Evolutionary conservation across 2,329 filamentous ascomycete genomes (phyloP), one percentile per base, ranked within the genome.

Genomic region (Alternaria consortialis): DNA sequence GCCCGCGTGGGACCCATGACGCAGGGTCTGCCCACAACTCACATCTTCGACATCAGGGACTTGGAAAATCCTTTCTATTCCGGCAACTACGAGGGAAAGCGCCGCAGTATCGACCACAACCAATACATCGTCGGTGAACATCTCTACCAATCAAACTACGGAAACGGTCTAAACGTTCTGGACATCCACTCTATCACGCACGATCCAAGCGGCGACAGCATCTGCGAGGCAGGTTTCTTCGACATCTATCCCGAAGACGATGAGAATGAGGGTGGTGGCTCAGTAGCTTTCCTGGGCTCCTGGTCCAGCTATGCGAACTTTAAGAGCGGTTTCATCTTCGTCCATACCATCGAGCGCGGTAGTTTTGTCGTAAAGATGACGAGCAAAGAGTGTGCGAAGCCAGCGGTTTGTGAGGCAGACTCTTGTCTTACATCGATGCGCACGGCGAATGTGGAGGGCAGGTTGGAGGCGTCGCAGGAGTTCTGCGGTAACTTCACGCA

Each of bases 241-340:
- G 78, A 80, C 67, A 69, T 79, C 56, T 76, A 79, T 63, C 79
- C 79, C 15, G 78, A 80, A 60, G 78, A 80, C 60, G 79, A 80
- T 47, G 72, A 73, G 46, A 56, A 68, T 3, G 72, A 71, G 25
- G 69, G 73, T 15, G 75, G 73, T 9, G 80, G 80, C 23, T 66
- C 66, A 6, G 65, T 80, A 5, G 74, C 77, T 9, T 82, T 80
- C 63, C 72, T 80, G 5, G 79, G 79, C 7, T 75, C 72, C 6
- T 81, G 80, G 80, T 75, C 74, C 39, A 75, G 69, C 17, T 81
- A 81, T 53, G 69, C 75, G 1, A 53, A 66, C 32, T 78, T 77
- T 65, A 73, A 72, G 58, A 73, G 68, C 15, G 75, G 73, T 3
- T 77, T 66, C 54, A 74, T 76, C 52, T 74, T 77, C 60, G 72